Conservation (phyloP, 192 early-diverging fungal species). For the Gaertneriomyces semiglobifer region DNA sequence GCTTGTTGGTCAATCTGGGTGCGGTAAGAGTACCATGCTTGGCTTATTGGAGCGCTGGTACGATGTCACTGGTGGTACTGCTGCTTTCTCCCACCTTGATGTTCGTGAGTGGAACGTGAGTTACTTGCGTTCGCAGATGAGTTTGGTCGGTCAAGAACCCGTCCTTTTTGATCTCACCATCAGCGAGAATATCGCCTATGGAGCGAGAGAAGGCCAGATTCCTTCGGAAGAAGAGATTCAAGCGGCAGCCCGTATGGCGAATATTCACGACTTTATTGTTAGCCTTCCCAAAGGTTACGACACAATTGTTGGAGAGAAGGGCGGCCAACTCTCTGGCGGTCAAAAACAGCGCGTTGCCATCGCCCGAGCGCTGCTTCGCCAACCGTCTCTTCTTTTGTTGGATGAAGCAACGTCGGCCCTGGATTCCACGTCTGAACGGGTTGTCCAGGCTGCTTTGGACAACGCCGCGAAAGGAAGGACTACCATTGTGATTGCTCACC, state of each 20-base stretch:
- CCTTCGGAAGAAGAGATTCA: constrained; percentile 61
- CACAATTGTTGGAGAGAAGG: constrained; percentile 48
- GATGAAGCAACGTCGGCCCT: constrained; percentile 87
- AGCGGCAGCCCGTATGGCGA: constrained; percentile 66
- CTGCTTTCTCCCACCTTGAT: constrained; percentile 56
- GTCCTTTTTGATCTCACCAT: constrained; percentile 84
- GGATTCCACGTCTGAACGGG: constrained; percentile 74
- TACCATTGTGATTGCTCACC: constrained; percentile 60
- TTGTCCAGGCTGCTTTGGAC: constrained; percentile 80
- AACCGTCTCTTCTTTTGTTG: constrained; percentile 77
- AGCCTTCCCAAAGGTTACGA: constrained; percentile 73
- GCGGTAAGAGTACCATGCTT: constrained; percentile 67
- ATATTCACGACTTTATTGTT: constrained; percentile 68
- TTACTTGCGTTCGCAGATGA: constrained; percentile 70
- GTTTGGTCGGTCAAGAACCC: constrained; percentile 91
- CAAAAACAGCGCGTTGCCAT: constrained; percentile 68
- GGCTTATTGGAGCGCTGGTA: constrained; percentile 78
- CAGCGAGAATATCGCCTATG: constrained; percentile 83
- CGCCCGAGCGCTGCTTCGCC: constrained; percentile 79
- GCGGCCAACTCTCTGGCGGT: constrained; percentile 49
- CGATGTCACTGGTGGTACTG: constrained; percentile 62
- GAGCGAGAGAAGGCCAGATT: constrained; percentile 39
- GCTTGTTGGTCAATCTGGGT: constrained; percentile 80
- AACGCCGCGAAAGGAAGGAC: constrained; percentile 67
- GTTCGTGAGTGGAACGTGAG: constrained; percentile 65